phyloP scores from a whole-genome alignment of 805 yeast species.

The Clavispora santaluciae region DNA sequence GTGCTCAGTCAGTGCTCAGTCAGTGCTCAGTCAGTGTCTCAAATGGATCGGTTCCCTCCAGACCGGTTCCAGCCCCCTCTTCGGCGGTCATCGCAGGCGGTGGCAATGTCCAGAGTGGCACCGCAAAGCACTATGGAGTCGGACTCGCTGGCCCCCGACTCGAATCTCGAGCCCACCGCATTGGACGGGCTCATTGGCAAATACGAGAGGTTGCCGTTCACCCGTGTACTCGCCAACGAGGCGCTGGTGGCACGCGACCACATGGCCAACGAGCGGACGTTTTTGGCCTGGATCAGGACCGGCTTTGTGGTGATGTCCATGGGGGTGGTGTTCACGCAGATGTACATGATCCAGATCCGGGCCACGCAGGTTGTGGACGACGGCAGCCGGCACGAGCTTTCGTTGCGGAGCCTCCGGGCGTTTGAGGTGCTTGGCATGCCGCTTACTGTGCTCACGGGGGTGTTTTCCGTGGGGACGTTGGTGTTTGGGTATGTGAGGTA shows the following conservation, averaged over 20 bases:
- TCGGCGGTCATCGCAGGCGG: background rate
- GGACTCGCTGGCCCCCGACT: too few relatives aligned
- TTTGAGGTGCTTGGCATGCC: constrained; percentile 5
- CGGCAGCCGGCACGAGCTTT: background rate
- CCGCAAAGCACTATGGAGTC: too few relatives aligned
- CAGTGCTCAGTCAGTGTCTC: too few relatives aligned
- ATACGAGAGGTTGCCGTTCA: background rate
- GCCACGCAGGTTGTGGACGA: constrained; percentile 8
- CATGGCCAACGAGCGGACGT: constrained; percentile 61
- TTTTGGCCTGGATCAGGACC: constrained; percentile 60
- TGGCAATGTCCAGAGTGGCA: too few relatives aligned
- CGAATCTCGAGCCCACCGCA: too few relatives aligned
- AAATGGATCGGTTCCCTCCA: background rate
- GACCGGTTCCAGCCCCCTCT: background rate
- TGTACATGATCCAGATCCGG: constrained; percentile 40
- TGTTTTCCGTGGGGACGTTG: constrained; percentile 5
- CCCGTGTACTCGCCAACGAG: constrained; percentile 20
- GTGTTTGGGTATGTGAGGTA: constrained; percentile 9
- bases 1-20: too few relatives aligned
- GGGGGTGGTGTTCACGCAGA: constrained; percentile 58
- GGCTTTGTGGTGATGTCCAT: constrained; percentile 53
- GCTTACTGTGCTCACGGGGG: constrained; percentile 8
- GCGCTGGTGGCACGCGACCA: constrained; percentile 39
- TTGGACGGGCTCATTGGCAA: background rate
- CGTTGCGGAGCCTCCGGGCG: background rate